Evolutionary conservation across 192 early-diverging fungal species (phyloP), one percentile per base, ranked within the genome.

Genomic region (Obelidium mucronatum): DNA sequence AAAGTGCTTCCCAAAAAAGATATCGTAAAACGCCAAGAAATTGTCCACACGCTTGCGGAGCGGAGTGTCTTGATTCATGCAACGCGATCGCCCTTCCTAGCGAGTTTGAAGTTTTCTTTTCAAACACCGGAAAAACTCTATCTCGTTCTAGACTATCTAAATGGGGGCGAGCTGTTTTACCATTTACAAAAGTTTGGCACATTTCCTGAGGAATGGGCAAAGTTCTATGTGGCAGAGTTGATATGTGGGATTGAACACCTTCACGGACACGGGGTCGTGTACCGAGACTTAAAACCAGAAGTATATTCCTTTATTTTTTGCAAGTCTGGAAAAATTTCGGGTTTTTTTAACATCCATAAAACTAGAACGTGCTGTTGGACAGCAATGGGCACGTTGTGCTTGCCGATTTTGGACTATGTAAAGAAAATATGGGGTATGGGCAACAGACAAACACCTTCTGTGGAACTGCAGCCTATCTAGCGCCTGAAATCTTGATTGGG

Each of bases 81-180:
- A 0, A 61, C 84, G 1, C 76, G 82, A 28, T 89, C 95, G 68
- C 96, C 97, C 30, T 98, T 98, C 78, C 94, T 97, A 48, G 96
- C 97, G 28, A 92, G 92, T 28, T 85, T 98, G 60, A 95, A 96
- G 80, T 96, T 94, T 80, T 91, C 94, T 3, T 97, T 98, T 87
- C 93, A 94, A 76, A 93, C 91, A 0, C 79, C 87, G 0, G 85
- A 90, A 28, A 90, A 94, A 37, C 85, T 94, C 30, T 94, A 93
- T 70, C 76, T 94, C 30, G 91, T 94, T 0, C 83, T 91, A 74
- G 93, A 94, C 63, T 94, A 92, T 60, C 89, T 94, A 81, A 91
- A 89, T 35, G 93, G 93, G 2, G 93, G 93, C 3, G 93, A 94
- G 69, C 81, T 94, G 22, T 98, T 98, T 84, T 94, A 95, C 76